Conservation (phyloP, 768 basidiomycete genomes). For the Leccinellum albellum region DNA sequence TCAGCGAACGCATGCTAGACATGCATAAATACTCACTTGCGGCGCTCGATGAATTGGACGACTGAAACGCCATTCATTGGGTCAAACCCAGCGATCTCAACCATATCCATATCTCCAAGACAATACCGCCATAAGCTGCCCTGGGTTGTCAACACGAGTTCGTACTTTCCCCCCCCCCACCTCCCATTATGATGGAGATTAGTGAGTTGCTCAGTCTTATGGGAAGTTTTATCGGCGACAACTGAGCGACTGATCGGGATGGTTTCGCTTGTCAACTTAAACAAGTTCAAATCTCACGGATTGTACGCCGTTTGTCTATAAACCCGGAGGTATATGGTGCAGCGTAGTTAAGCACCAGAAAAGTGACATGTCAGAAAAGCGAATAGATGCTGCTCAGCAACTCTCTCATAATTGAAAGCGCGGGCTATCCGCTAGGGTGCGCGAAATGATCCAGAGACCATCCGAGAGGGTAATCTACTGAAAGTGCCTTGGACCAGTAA, state of each 20-base stretch:
- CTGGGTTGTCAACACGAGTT: conserved; percentile 15
- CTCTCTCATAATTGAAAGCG: neutral
- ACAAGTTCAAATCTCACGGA: conserved; percentile 7
- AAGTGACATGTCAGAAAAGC: neutral
- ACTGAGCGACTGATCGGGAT: neutral
- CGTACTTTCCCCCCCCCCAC: conserved; percentile 14
- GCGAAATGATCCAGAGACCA: too few species aligned
- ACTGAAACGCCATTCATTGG: conserved; percentile 16
- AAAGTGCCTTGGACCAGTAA: too few species aligned
- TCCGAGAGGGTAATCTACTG: too few species aligned
- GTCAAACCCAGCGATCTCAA: conserved; percentile 20
- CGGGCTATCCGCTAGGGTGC: too few species aligned
- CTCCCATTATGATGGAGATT: conserved; percentile 17
- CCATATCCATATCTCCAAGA: conserved; percentile 19
- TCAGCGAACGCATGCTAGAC: neutral
- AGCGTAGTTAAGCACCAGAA: neutral
- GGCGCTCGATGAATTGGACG: conserved; percentile 14
- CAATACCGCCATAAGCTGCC: conserved; percentile 23
- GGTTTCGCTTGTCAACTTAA: neutral
- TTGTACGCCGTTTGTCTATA: neutral
- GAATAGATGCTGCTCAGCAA: neutral
- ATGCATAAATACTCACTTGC: conserved; percentile 4
- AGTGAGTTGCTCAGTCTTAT: neutral
- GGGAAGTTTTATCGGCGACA: neutral
- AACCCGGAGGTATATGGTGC: neutral